Evolutionary conservation across 2,329 filamentous ascomycete species (phyloP), one percentile per base, ranked within the genome.

Genomic region (Trichoderma polysporum): DNA sequence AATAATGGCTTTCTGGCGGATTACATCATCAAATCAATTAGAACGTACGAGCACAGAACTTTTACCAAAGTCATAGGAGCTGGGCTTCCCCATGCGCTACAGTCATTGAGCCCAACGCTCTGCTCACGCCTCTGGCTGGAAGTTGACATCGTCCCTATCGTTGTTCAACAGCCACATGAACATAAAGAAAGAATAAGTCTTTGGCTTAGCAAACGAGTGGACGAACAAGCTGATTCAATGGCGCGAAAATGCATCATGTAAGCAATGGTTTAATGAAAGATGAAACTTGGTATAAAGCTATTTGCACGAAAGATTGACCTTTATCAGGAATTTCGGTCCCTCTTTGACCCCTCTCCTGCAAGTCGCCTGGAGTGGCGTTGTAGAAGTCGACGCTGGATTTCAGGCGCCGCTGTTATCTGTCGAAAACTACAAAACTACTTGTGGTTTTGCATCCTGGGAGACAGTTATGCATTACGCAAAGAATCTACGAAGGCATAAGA

Each of bases 211-310:
- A 87, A 88, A 74, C 80, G 83, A n/a, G 84, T 93, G 4, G 92
- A 94, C 72, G 92, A 95, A 75, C 89, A 93, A 76, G 91, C 92
- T 1, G 92, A 94, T 74, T 91, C 90, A 0, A 91, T 94, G 86
- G 90, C 89, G 1, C 84, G 92, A 69, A 94, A 93, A 80, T 92
- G 90, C 75, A 84, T 93, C 69, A 86, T 89, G 89, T 91, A 78
- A 77, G 85, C 79, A 67, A 50, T 52, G 10, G 19, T 45, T 10
- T 10, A 22, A 22, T 45, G 41, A 17, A 45, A 45, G 41, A 12
- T 4, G 5, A 5, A 45, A 45, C 6, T 4, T 4, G 8, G 17
- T 22, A 47, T 29, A 13, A 7, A n/a, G n/a, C 5, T n/a, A 15
- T 22, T 19, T n/a, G 29, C 15, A 19, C 58, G 17, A 41, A 2